Percentiles rank a stretch among this genome's conserved stretches.
Evolutionary conservation across 306 rosid genomes (phyloP).

Genomic region (Carpinus fangiana): DNA sequence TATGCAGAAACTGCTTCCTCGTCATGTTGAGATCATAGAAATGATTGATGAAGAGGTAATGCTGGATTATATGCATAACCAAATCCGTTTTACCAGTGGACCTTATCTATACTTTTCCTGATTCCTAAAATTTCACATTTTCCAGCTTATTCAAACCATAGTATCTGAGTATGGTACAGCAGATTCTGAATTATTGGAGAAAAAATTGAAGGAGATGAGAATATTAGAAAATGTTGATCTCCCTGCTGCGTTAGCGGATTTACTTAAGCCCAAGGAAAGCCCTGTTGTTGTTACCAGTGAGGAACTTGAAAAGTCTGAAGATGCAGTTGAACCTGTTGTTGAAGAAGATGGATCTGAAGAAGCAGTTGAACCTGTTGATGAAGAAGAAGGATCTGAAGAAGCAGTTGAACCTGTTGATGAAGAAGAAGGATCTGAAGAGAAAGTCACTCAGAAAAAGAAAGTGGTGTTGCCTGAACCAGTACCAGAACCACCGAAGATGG

Average conservation of each 20-base stretch:
- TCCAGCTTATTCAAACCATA: slow-evolving; percentile 74
- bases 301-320: slow-evolving; percentile 43
- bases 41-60: slow-evolving; percentile 93
- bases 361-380: slow-evolving; percentile 31
- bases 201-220: slow-evolving; percentile 87
- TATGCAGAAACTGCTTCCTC: slow-evolving; percentile 88
- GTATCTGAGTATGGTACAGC: slow-evolving; percentile 66
- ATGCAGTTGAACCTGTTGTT: slow-evolving; percentile 14
- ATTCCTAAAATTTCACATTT: slow-evolving; percentile 35
- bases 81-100: background rate
- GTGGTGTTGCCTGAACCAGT: slow-evolving; percentile 51
- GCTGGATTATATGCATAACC: slow-evolving; percentile 17
- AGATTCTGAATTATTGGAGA: slow-evolving; percentile 60
- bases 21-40: slow-evolving; percentile 88
- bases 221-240: slow-evolving; percentile 86
- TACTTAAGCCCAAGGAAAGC: slow-evolving; percentile 54
- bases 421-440: slow-evolving; percentile 41
- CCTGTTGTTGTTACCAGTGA: slow-evolving; percentile 28
- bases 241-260: slow-evolving; percentile 65
- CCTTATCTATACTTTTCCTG: slow-evolving; percentile 32
- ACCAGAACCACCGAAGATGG: slow-evolving; percentile 83
- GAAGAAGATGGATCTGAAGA: slow-evolving; percentile 22
- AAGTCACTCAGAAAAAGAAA: slow-evolving; percentile 37
- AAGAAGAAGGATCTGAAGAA: slow-evolving; percentile 25
- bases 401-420: slow-evolving; percentile 33